Base-by-base conservation (phyloP, 2,329 filamentous ascomycete species). In the Proliferodiscus dingleyae region DNA sequence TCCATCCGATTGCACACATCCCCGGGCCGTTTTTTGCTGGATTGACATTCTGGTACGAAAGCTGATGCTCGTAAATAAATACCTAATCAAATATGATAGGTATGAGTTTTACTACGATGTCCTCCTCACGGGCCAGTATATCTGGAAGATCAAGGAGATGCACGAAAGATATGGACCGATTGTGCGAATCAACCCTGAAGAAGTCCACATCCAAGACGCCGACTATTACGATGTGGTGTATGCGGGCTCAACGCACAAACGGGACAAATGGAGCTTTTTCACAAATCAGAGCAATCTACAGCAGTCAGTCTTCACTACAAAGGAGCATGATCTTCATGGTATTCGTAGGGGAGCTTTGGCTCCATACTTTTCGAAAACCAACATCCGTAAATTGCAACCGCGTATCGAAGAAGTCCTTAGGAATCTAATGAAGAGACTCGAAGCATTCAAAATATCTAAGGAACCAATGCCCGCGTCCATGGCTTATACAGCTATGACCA, bases 141-240 rank as follows among this genome's bases (percentile, higher is more conserved):
- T 61, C 13, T 68, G 63, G 53, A 64, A 69, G 50, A 68, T 72
- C 26, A 57, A 62, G 34, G 62, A 68, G 40, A 55, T 72, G 58
- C 69, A 72, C 53, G 58, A 66, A 37, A 54, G 59, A 50, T 72
- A 71, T 45, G 30, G 56, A 13, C 55, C 56, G 1, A 48, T 59
- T 19, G 44, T 59, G n/a, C 52, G 56, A 16, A 56, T 58, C 37
- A 55, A 49, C 10, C 56, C 55, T 18, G 39, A 52, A 29, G 54
- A 60, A 45, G 43, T 60, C 11, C 57, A 61, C 37, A 53, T 58
- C 40, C 47, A 51, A 43, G 57, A 59, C 36, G 49, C 53, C 2
- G 46, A 50, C 13, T 60, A 60, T 48, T 60, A 61, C 40, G 52
- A 60, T 24, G 36, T 47, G 4, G 36, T 64, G 1, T 64, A 64